Evolutionary conservation across 140 eudicot genomes (phyloP).

Genomic region (Senecio squalidus): DNA sequence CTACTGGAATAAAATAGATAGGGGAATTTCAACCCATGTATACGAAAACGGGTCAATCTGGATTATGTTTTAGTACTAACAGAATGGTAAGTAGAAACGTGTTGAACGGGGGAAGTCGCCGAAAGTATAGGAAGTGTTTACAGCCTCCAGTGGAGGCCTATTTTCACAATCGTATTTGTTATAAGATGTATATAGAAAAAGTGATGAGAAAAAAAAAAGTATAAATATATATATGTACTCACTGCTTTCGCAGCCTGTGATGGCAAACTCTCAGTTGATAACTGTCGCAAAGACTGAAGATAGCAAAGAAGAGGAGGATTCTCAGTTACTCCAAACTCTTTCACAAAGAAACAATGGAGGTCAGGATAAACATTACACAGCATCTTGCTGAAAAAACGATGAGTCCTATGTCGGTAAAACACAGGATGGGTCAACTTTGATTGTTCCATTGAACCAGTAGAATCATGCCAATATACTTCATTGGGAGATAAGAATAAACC

Average conservation of each 20-base stretch:
- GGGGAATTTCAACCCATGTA: no score
- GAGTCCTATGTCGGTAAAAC: background rate
- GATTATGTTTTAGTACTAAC: no score
- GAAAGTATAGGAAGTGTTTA: no score
- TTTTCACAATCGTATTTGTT: background rate
- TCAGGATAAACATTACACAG: conserved; percentile 43
- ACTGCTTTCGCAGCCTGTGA: conserved; percentile 40
- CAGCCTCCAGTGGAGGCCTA: background rate
- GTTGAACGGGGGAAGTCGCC: no score
- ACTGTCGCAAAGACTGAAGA: conserved; percentile 51
- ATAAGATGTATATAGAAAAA: no score
- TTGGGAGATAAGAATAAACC: conserved; percentile 49
- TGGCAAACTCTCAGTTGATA: conserved; percentile 43
- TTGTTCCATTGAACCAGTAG: conserved; percentile 17
- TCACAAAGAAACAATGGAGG: conserved; percentile 58
- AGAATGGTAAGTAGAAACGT: no score
- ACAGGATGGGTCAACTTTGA: conserved; percentile 18
- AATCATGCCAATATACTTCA: conserved; percentile 32
- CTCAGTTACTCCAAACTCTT: conserved; percentile 59
- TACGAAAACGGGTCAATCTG: background rate
- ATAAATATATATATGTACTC: conserved; percentile 1
- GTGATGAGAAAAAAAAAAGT: background rate
- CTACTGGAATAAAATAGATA: background rate
- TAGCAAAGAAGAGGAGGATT: conserved; percentile 37
- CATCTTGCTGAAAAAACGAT: conserved; percentile 17